phyloP scores from a whole-genome alignment of 2,329 filamentous ascomycete species.

The Lecanicillium sp. region DNA sequence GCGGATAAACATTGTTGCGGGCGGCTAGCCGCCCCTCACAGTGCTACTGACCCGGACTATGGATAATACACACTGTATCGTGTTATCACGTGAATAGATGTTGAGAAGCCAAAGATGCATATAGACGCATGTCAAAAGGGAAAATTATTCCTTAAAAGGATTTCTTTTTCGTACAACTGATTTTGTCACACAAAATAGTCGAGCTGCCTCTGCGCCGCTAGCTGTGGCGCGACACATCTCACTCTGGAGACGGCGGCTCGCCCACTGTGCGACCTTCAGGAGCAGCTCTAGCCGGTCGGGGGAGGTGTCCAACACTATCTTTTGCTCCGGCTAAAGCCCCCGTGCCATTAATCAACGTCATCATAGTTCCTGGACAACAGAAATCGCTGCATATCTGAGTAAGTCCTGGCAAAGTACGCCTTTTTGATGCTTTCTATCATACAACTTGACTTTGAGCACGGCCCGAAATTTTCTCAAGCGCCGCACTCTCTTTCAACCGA shows the following conservation, averaged over 20 bases:
- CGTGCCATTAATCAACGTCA: slow-evolving; percentile 8
- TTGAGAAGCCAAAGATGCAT: too few relatives aligned
- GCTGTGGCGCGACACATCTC: slow-evolving; percentile 8
- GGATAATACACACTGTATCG: slow-evolving; percentile 21
- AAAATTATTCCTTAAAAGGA: not conserved
- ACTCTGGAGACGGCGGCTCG: not conserved
- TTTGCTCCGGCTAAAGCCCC: slow-evolving; percentile 11
- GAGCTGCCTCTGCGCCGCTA: not conserved
- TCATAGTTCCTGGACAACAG: not conserved
- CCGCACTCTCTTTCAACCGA: not conserved
- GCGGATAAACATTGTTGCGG: slow-evolving; percentile 26
- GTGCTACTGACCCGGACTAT: slow-evolving; percentile 14
- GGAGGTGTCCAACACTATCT: slow-evolving; percentile 9
- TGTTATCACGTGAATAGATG: slow-evolving; percentile 29
- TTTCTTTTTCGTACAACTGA: not conserved
- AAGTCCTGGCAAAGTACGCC: not conserved
- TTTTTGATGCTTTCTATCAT: not conserved
- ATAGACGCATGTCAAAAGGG: too few relatives aligned
- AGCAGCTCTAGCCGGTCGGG: slow-evolving; percentile 8
- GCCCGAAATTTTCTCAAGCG: slow-evolving; percentile 1
- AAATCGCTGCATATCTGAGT: slow-evolving; percentile 3
- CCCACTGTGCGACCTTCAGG: slow-evolving; percentile 11
- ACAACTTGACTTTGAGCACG: not conserved
- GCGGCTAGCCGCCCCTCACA: slow-evolving; percentile 22
- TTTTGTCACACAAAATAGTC: not conserved